Percentiles rank a stretch among this genome's conserved stretches.
phyloP scores from a whole-genome alignment of 495 filamentous ascomycete species.

The Patellaria atrata region DNA sequence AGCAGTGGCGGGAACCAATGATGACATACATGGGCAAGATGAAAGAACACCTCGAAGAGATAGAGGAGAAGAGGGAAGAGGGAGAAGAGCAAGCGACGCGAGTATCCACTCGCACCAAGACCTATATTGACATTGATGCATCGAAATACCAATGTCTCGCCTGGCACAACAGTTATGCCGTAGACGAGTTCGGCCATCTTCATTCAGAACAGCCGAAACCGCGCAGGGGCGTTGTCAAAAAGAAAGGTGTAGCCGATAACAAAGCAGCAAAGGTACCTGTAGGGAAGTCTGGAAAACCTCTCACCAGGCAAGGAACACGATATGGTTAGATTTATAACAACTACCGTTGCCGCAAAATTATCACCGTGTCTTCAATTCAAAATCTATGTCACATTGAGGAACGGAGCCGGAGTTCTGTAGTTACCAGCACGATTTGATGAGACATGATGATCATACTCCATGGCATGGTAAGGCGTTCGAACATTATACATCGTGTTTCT shows the following conservation, averaged over 20 bases:
- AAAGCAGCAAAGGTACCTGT: constrained; percentile 24
- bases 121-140: constrained; percentile 40
- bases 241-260: too few species aligned
- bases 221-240: constrained; percentile 34
- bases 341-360: too few species aligned
- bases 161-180: constrained; percentile 70
- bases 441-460: too few species aligned
- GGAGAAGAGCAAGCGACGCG: constrained; percentile 41
- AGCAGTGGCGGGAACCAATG: constrained; percentile 63
- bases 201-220: constrained; percentile 66
- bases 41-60: constrained; percentile 48
- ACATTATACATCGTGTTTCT: too few species aligned
- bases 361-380: too few species aligned
- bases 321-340: constrained; percentile 7
- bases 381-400: too few species aligned
- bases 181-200: constrained; percentile 63
- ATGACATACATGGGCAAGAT: constrained; percentile 64
- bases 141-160: constrained; percentile 52
- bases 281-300: constrained; percentile 9
- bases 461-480: too few species aligned
- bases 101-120: constrained; percentile 43
- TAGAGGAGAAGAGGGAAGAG: constrained; percentile 37
- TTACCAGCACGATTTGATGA: too few species aligned
- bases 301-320: constrained; percentile 8
- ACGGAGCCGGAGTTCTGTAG: too few species aligned